A percentile compares a stretch with the other conserved stretches of the same genome.
phyloP scores from a whole-genome alignment of 352 stramenopile species.

The Pythium utonaiense region DNA sequence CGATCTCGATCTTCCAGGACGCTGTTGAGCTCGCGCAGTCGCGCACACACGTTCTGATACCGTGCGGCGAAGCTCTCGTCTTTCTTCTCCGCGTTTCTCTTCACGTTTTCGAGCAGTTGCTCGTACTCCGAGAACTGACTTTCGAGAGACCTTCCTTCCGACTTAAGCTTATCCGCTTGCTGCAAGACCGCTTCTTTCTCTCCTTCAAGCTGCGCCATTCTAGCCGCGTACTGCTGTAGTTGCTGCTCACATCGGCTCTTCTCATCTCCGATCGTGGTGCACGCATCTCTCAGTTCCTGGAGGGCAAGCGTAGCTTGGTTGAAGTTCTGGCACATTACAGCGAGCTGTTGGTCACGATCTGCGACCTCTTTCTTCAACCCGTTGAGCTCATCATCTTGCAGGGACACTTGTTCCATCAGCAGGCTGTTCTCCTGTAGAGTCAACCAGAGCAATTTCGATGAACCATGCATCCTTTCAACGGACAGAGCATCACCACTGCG shows the following conservation, averaged over 20 bases:
- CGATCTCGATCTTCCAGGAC: conserved; percentile 56
- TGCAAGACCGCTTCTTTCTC: conserved; percentile 42
- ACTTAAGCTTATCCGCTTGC: conserved; percentile 31
- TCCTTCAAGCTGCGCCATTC: conserved; percentile 60
- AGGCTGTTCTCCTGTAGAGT: conserved; percentile 62
- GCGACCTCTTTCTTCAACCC: conserved; percentile 58
- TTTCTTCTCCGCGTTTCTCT: conserved; percentile 53
- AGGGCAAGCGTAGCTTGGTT: conserved; percentile 66
- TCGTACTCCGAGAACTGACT: conserved; percentile 63
- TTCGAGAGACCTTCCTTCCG: conserved; percentile 38
- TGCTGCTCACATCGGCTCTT: conserved; percentile 64
- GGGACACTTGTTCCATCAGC: conserved; percentile 77
- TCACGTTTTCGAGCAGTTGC: conserved; percentile 49
- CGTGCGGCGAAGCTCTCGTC: conserved; percentile 49
- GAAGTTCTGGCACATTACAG: conserved; percentile 71
- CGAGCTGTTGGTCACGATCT: conserved; percentile 67
- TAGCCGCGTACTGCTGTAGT: conserved; percentile 61
- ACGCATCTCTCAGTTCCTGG: conserved; percentile 63
- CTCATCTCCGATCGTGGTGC: conserved; percentile 47
- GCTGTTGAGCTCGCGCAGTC: conserved; percentile 58
- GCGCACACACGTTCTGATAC: conserved; percentile 73
- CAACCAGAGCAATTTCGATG: neutral
- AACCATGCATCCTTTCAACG: neutral
- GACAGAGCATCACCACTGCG: neutral
- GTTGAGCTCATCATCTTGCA: conserved; percentile 69